phyloP scores from a whole-genome alignment of 106 monocot genomes.

The Dendrobium officinale region DNA sequence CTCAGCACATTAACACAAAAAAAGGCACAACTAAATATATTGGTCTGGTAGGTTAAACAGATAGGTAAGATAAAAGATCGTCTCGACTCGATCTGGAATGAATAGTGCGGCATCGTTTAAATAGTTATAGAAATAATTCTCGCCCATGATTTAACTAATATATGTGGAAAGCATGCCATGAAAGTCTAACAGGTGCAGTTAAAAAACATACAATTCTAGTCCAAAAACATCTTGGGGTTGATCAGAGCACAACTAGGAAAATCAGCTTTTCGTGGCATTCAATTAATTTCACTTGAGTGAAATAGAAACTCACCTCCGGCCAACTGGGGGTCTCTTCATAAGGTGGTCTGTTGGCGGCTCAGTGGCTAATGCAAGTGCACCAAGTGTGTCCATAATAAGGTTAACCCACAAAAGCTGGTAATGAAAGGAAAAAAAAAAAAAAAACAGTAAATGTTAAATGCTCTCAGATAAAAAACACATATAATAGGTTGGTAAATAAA shows the following conservation, averaged over 20 bases:
- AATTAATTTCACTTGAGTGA: background rate
- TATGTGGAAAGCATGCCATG: too few relatives aligned
- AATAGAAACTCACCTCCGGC: constrained; percentile 49
- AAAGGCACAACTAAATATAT: too few relatives aligned
- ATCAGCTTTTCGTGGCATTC: background rate
- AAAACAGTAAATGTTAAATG: background rate
- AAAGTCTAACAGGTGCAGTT: too few relatives aligned
- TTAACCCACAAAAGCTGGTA: constrained; percentile 91
- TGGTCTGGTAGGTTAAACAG: too few relatives aligned
- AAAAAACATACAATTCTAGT: too few relatives aligned
- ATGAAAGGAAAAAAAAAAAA: constrained; percentile 5
- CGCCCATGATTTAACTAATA: too few relatives aligned
- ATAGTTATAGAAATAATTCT: too few relatives aligned
- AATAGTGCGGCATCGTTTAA: too few relatives aligned
- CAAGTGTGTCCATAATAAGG: constrained; percentile 92
- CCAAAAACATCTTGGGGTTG: background rate
- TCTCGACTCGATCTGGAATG: too few relatives aligned
- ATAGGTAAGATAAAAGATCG: too few relatives aligned
- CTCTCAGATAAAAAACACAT: background rate
- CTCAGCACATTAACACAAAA: too few relatives aligned
- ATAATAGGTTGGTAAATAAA: background rate
- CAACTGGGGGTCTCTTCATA: constrained; percentile 75
- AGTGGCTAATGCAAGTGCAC: constrained; percentile 91
- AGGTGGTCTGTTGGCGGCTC: constrained; percentile 82
- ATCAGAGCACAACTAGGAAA: background rate